Conservation (phyloP, 768 basidiomycete genomes). For the Suillus alpinus region DNA sequence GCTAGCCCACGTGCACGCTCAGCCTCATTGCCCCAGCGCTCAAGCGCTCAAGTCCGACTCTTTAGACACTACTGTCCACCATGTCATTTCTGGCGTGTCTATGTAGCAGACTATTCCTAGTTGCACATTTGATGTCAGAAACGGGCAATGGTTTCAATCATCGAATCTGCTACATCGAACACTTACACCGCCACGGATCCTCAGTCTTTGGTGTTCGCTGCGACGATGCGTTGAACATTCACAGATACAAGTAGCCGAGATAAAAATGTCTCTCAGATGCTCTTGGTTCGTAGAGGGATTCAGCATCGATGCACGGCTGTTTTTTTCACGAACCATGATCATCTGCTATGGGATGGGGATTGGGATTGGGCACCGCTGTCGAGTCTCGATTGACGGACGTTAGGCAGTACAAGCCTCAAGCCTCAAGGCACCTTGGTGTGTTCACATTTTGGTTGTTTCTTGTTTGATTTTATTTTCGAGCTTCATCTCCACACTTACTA, state of each 20-base stretch:
- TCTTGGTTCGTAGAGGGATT: neutral
- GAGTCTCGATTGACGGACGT: neutral
- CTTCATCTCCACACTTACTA: neutral
- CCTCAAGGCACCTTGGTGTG: neutral
- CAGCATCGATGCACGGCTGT: no score
- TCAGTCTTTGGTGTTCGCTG: no score
- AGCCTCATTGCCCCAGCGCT: no score
- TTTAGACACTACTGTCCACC: neutral
- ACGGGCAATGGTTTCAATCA: neutral
- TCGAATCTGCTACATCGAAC: neutral
- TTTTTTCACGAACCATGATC: no score
- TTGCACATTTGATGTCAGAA: neutral
- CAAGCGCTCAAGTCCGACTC: no score
- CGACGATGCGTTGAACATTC: no score
- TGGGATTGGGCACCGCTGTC: neutral
- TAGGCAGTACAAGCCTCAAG: neutral
- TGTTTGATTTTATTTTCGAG: neutral
- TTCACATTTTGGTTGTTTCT: neutral
- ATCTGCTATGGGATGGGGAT: neutral
- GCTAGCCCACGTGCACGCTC: no score
- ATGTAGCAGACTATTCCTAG: neutral
- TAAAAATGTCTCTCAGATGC: neutral
- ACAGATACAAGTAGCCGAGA: neutral
- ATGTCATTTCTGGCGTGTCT: neutral
- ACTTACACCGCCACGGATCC: no score